These are phyloP conservation scores for Zygosaccharomyces pseudobailii DNA, from an alignment of 1,139 yeast species.

Conservation along the genomic window DNA sequence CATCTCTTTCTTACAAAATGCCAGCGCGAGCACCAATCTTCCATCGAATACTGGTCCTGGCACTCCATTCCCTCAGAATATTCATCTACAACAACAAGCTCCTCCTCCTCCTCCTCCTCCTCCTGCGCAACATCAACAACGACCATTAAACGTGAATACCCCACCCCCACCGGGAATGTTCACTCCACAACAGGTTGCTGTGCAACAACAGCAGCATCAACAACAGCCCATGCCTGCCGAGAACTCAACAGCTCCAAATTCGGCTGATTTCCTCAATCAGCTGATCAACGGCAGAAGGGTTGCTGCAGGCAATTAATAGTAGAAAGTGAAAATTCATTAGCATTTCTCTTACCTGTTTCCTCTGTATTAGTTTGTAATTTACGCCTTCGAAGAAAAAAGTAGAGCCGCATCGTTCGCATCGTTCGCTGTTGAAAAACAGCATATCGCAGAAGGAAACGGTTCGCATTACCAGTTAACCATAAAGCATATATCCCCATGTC, in stretches of 20 bases:
- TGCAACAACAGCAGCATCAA: constrained; percentile 15
- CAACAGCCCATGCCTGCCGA: constrained; percentile 14
- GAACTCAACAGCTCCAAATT: constrained; percentile 35
- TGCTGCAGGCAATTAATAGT: constrained; percentile 31
- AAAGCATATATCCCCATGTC: constrained; percentile 5
- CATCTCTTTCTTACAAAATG: constrained; percentile 29
- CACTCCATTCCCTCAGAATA: constrained; percentile 18
- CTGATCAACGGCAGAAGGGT: constrained; percentile 63
- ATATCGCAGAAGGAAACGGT: neutral
- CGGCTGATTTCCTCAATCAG: constrained; percentile 66
- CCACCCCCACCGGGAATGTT: constrained; percentile 49
- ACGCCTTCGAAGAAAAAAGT: neutral
- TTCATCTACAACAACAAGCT: constrained; percentile 17
- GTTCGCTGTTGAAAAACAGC: too few relatives aligned
- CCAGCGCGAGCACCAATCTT: constrained; percentile 14
- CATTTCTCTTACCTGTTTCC: constrained; percentile 15
- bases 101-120: too few relatives aligned
- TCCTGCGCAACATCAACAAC: constrained; percentile 19
- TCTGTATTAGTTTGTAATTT: constrained; percentile 16
- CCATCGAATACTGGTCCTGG: constrained; percentile 13
- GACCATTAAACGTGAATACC: constrained; percentile 30
- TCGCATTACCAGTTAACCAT: too few relatives aligned
- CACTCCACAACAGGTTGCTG: constrained; percentile 21
- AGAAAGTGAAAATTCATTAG: constrained; percentile 9
- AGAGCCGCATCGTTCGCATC: neutral